These are phyloP conservation scores for Fusarium proliferatum DNA, from an alignment of 2,329 filamentous ascomycete species.

Conservation along the genomic window DNA sequence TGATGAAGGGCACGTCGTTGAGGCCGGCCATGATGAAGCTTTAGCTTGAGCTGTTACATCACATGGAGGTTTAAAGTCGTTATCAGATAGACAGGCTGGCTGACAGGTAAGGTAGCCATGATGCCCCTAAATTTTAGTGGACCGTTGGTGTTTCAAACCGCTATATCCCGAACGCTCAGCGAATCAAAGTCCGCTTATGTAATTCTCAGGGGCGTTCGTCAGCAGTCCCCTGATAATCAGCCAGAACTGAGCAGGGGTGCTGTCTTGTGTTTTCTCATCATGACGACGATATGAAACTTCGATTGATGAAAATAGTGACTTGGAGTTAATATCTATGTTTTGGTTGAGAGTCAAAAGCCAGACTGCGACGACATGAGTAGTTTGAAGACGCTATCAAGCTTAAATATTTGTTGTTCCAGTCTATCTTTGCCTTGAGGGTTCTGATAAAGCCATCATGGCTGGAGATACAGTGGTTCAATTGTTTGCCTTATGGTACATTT, in stretches of 20 bases:
- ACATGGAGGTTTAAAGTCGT: slow-evolving; percentile 8
- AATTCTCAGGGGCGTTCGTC: slow-evolving; percentile 36
- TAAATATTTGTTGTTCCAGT: slow-evolving; percentile 18
- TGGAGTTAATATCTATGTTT: slow-evolving; percentile 4
- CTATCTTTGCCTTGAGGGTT: slow-evolving; percentile 15
- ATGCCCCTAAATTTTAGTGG: slow-evolving; percentile 13
- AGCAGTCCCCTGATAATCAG: slow-evolving; percentile 32
- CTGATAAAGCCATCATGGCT: slow-evolving; percentile 33
- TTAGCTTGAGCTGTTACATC: slow-evolving; percentile 18
- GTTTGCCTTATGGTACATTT: slow-evolving; percentile 39
- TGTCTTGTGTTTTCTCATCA: slow-evolving; percentile 22
- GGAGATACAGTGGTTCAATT: slow-evolving; percentile 37
- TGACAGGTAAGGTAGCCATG: background rate
- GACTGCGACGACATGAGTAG: slow-evolving; percentile 29
- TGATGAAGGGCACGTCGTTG: slow-evolving; percentile 56
- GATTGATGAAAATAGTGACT: background rate
- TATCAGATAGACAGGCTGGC: background rate
- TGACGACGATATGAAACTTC: slow-evolving; percentile 11
- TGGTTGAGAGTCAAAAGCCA: background rate
- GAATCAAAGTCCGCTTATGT: slow-evolving; percentile 28
- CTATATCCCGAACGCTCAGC: slow-evolving; percentile 8
- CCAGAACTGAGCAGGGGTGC: slow-evolving; percentile 24
- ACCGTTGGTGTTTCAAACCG: background rate
- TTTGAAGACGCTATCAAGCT: slow-evolving; percentile 7
- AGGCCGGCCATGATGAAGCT: slow-evolving; percentile 54